Conservation (phyloP, 2,329 filamentous ascomycete species). For the Cytospora chrysosperma region DNA sequence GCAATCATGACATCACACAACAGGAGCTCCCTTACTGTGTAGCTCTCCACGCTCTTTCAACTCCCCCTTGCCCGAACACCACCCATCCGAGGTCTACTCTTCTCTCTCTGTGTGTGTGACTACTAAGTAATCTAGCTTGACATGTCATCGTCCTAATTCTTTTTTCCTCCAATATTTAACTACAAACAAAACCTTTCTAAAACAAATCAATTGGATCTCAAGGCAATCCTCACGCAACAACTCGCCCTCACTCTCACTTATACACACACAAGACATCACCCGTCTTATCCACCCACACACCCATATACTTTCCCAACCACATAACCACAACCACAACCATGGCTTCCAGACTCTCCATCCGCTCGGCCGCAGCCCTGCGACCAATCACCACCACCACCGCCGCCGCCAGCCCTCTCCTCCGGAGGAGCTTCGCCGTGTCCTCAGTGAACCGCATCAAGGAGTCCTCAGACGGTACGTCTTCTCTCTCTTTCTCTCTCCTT, state of each 20-base stretch:
- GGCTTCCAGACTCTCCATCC: slow-evolving; percentile 20
- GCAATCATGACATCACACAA: slow-evolving; percentile 23
- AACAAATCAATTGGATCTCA: slow-evolving; percentile 4
- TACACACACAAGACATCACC: neutral
- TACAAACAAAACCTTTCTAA: neutral
- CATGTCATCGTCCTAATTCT: neutral
- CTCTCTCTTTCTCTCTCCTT: neutral
- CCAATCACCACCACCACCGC: slow-evolving; percentile 1
- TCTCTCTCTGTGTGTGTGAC: neutral
- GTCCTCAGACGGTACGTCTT: slow-evolving; percentile 19
- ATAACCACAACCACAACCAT: slow-evolving; percentile 4
- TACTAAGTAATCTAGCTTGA: neutral
- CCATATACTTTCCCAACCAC: no score
- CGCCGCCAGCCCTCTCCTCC: neutral
- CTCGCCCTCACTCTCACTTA: neutral
- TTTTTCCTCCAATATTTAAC: slow-evolving; percentile 4
- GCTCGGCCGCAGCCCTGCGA: slow-evolving; percentile 18
- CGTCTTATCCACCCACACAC: neutral
- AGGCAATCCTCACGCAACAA: neutral
- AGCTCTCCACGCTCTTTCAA: neutral
- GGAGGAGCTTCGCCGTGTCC: slow-evolving; percentile 19
- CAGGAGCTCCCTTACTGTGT: neutral
- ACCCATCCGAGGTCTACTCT: neutral
- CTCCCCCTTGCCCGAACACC: neutral
- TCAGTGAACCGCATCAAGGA: slow-evolving; percentile 23